These are phyloP conservation scores for Moniliella sp. DNA, from an alignment of 1,284 basidiomycete genomes.

Conservation along the genomic window DNA sequence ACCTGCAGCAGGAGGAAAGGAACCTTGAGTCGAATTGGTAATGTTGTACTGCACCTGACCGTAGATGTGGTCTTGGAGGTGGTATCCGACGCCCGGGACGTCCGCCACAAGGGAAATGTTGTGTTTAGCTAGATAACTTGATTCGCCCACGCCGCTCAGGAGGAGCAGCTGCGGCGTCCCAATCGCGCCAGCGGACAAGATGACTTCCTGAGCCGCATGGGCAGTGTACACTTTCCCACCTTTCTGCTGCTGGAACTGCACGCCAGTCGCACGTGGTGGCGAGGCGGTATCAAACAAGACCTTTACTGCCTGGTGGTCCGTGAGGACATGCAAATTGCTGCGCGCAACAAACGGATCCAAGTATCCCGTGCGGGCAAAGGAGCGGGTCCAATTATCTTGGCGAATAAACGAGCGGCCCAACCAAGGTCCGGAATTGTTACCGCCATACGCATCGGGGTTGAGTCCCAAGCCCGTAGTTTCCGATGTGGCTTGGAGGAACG, in stretches of 20 bases:
- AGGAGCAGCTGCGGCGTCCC: slow-evolving; percentile 39
- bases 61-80: slow-evolving; percentile 39
- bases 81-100: slow-evolving; percentile 40
- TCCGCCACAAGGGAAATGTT: slow-evolving; percentile 36
- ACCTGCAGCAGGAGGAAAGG: slow-evolving; percentile 11
- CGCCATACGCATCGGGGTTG: slow-evolving; percentile 9
- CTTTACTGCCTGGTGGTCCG: slow-evolving; percentile 15
- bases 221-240: slow-evolving; percentile 7
- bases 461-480: too few relatives aligned
- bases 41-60: slow-evolving; percentile 11
- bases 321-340: slow-evolving; percentile 19
- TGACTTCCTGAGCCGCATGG: slow-evolving; percentile 21
- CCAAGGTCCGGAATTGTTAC: slow-evolving; percentile 17
- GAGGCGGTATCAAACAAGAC: slow-evolving; percentile 9
- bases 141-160: slow-evolving; percentile 39
- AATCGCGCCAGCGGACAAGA: slow-evolving; percentile 27
- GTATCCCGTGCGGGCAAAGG: slow-evolving; percentile 18
- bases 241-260: slow-evolving; percentile 10
- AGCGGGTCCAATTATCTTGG: slow-evolving; percentile 10
- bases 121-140: slow-evolving; percentile 34
- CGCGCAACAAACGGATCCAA: slow-evolving; percentile 12
- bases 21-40: slow-evolving; percentile 5
- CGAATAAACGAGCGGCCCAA: slow-evolving; percentile 14
- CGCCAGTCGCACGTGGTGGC: slow-evolving; percentile 12
- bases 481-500: too few relatives aligned